Base-by-base conservation (phyloP, 2,329 filamentous ascomycete genomes). In the Fusarium neocosmosporiellum region DNA sequence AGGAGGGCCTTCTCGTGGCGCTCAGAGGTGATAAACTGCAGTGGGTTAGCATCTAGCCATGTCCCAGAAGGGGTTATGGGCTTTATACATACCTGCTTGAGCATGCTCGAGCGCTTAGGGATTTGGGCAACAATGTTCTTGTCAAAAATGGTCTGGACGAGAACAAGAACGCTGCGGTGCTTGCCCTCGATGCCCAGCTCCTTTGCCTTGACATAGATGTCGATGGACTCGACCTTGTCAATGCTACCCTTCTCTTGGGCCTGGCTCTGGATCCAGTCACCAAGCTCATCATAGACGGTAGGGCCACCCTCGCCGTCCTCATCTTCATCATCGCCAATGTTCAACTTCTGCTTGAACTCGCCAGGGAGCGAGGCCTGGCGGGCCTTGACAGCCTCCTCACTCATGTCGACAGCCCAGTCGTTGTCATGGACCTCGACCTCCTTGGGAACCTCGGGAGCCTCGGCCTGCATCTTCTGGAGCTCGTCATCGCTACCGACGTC, bases 341-440 rank as follows among this genome's bases (percentile, higher is more conserved):
- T 94, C 74, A 98, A 91, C 81, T 94, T 93, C 81, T 94, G 92
- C 90, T 98, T 98, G 81, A 99, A 92, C 81, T 98, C 96, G 75
- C 92, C 92, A n/a, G 96, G 94, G 59, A 99, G 93, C 75, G 95
- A 92, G 83, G 96, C 93, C 81, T 95, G 94, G 83, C 96, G 96
- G 78, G 96, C 96, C 86, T 93, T 95, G 86, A 98, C 93, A 75
- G 96, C 96, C 82, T 95, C 95, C 82, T 95, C 94, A 73, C 95
- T 98, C 86, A 97, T 96, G 82, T 99, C 96, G 68, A 98, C 94
- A 71, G 95, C 94, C 96, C 96, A 99, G 75, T 97, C 90, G 71
- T 97, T 92, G 75, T 98, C 94, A 83, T 95, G 94, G 79, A 90
- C 88, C 78, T 92, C 90, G 62, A 85, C 83, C 63, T 90, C 88